phyloP scores from a whole-genome alignment of 768 basidiomycete species.

The Daedalea quercina region DNA sequence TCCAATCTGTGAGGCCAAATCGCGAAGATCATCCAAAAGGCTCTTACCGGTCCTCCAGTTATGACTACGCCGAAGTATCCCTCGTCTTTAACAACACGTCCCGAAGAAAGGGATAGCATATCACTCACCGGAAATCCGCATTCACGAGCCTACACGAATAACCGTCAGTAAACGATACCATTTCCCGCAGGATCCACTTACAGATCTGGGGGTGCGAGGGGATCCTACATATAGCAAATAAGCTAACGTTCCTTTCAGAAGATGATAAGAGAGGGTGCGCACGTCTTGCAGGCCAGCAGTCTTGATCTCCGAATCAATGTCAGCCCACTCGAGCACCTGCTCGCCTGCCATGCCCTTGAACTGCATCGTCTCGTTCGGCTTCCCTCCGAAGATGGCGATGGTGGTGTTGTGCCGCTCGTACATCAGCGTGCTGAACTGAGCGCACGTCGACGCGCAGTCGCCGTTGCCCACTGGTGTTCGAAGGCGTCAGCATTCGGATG shows the following conservation, averaged over 20 bases:
- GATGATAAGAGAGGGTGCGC: slow-evolving; percentile 1
- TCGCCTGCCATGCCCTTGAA: slow-evolving; percentile 57
- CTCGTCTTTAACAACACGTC: no score
- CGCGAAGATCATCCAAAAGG: no score
- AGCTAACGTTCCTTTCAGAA: not conserved
- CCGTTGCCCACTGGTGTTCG: slow-evolving; percentile 16
- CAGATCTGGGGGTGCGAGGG: slow-evolving; percentile 32
- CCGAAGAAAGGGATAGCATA: slow-evolving; percentile 4
- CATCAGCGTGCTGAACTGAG: slow-evolving; percentile 59
- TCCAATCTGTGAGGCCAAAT: no score
- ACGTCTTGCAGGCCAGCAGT: slow-evolving; percentile 33
- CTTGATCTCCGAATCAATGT: slow-evolving; percentile 56
- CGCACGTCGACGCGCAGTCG: slow-evolving; percentile 54
- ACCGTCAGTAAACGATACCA: slow-evolving; percentile 1
- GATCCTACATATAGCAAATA: slow-evolving; percentile 20
- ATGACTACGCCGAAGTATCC: slow-evolving; percentile 17
- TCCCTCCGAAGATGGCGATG: slow-evolving; percentile 52
- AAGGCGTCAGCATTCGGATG: not conserved
- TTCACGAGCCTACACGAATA: slow-evolving; percentile 20
- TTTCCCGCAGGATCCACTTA: slow-evolving; percentile 13
- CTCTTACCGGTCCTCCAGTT: slow-evolving; percentile 32
- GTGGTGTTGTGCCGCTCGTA: slow-evolving; percentile 45
- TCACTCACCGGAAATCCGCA: slow-evolving; percentile 40
- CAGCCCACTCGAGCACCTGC: slow-evolving; percentile 56
- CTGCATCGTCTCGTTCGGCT: slow-evolving; percentile 41